These are phyloP conservation scores for Quercus aquifolioides DNA, from an alignment of 306 rosid genomes.

Conservation along the genomic window DNA sequence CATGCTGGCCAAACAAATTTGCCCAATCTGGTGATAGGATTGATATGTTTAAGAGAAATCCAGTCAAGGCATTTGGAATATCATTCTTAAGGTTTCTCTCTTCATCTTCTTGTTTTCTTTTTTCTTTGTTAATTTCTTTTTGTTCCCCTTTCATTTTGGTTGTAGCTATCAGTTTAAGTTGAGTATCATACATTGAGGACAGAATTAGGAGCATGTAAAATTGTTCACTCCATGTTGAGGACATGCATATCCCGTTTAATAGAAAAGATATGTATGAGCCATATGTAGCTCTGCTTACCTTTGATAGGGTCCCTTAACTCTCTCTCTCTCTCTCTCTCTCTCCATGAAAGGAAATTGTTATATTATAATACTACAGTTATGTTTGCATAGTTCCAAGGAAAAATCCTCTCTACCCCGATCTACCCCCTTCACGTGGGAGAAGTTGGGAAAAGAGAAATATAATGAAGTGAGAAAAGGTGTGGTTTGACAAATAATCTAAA, in stretches of 20 bases:
- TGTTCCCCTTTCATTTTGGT: constrained; percentile 24
- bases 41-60: constrained; percentile 23
- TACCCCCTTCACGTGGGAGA: too few species aligned
- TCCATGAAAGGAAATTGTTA: too few species aligned
- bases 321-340: not conserved
- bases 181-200: constrained; percentile 12
- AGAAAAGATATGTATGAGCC: not conserved
- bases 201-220: constrained; percentile 52
- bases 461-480: too few species aligned
- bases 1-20: constrained; percentile 30
- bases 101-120: not conserved
- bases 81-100: constrained; percentile 25
- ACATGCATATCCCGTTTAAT: constrained; percentile 11
- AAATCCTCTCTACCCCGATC: too few species aligned
- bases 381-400: too few species aligned
- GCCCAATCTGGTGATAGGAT: constrained; percentile 35
- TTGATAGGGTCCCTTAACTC: not conserved
- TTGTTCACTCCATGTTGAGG: constrained; percentile 32
- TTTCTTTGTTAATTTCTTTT: constrained; percentile 16
- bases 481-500: too few species aligned
- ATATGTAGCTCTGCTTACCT: not conserved
- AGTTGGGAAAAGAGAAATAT: too few species aligned
- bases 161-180: constrained; percentile 36
- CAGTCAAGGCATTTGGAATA: constrained; percentile 23
- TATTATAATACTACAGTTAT: too few species aligned